Percentiles rank a stretch among this genome's conserved stretches.
These are phyloP conservation scores for Tetrahymena malaccensis DNA, from an alignment of 73 alveolate species.

Conservation along the genomic window DNA sequence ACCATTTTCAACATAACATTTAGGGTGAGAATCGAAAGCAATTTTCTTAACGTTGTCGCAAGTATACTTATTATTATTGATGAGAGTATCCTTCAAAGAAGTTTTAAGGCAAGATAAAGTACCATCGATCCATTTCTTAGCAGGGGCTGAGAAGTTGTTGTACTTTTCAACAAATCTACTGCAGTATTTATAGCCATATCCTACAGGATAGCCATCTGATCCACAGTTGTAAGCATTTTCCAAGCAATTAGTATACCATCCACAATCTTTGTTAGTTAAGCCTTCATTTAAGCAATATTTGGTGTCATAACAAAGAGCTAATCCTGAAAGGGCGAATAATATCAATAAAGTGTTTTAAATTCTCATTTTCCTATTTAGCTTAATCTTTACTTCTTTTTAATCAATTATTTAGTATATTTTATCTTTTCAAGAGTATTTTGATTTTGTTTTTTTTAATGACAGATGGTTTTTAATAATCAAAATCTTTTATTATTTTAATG, in stretches of 20 bases:
- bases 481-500: too few species aligned
- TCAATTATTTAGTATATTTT: not conserved
- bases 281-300: not conserved
- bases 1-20: not conserved
- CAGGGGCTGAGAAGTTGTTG: not conserved
- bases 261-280: not conserved
- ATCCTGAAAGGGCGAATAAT: not conserved
- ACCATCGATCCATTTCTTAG: not conserved
- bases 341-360: not conserved
- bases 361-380: not conserved
- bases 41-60: not conserved
- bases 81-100: not conserved
- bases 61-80: not conserved
- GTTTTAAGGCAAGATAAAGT: not conserved
- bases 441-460: too few species aligned
- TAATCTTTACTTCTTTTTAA: not conserved
- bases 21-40: not conserved
- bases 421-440: too few species aligned
- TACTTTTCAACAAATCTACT: not conserved
- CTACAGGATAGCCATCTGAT: not conserved
- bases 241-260: not conserved
- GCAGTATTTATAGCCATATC: not conserved
- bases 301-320: not conserved
- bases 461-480: too few species aligned
- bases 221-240: not conserved